These are phyloP conservation scores for Cyberlindnera veronae DNA, from an alignment of 805 yeast genomes.

Conservation along the genomic window DNA sequence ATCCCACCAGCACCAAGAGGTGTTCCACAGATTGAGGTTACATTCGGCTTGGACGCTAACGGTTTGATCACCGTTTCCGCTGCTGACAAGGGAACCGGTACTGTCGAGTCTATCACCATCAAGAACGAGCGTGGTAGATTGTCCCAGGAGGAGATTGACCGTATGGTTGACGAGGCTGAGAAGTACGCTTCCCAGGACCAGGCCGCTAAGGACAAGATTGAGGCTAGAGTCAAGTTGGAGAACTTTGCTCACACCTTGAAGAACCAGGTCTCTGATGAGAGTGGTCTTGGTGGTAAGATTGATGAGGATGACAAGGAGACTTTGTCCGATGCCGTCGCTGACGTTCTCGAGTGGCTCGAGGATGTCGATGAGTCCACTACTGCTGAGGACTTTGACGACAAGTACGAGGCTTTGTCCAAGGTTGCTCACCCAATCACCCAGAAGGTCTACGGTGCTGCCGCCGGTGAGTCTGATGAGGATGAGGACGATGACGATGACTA, in stretches of 20 bases:
- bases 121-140: constrained; percentile 94
- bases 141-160: constrained; percentile 89
- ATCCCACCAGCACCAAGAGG: constrained; percentile 93
- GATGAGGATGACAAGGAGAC: constrained; percentile 91
- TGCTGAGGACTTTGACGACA: constrained; percentile 90
- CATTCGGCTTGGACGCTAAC: constrained; percentile 83
- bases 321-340: constrained; percentile 80
- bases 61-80: constrained; percentile 87
- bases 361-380: constrained; percentile 84
- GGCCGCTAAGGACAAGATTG: constrained; percentile 77
- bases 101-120: constrained; percentile 84
- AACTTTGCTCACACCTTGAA: constrained; percentile 82
- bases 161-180: constrained; percentile 98
- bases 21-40: constrained; percentile 85
- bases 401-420: constrained; percentile 75
- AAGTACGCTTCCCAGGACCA: constrained; percentile 90
- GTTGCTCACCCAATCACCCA: constrained; percentile 90
- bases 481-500: constrained; percentile 52
- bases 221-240: constrained; percentile 83
- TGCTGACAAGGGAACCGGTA: constrained; percentile 92
- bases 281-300: constrained; percentile 70
- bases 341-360: constrained; percentile 83
- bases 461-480: constrained; percentile 42
- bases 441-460: constrained; percentile 68
- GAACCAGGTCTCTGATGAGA: constrained; percentile 57